Evolutionary conservation across 805 yeast species (phyloP), one percentile per base, ranked within the genome.

Genomic region (Spencermartinsiella europaea): DNA sequence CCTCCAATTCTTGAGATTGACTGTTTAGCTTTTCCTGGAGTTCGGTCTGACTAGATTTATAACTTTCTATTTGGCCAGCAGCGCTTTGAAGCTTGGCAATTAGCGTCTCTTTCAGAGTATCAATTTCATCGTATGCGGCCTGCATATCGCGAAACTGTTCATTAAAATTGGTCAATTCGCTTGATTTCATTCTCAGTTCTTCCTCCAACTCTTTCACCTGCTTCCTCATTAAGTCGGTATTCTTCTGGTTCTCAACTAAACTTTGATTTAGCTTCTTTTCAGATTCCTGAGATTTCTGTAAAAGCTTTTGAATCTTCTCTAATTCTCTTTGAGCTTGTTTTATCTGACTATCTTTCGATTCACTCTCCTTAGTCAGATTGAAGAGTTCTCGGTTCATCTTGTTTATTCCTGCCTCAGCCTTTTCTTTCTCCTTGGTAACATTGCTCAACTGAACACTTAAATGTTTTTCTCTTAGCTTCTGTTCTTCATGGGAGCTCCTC

Each of bases 351-450:
- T 75, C 80, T 4, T 74, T 56, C 0, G 75, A 74, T 1, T 75
- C 79, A 48, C 81, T 81, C 28, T 79, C 79, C 46, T 77, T 78
- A 0, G 80, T 74, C 37, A 88, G 68, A 40, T 75, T 75, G 63
- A 87, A 77, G 25, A 90, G 68, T 53, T 90, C 98, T 34, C 91
- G 71, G 45, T 83, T 84, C 95, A 90, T 85, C 55, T 88, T 89
- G 60, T 89, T 89, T 43, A 90, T 82, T 3, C 95, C 97, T 49
- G 79, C 82, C 57, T 90, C 96, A 1, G 91, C 85, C 52, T 76
- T 81, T 21, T 72, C 71, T 55, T 79, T 83, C 10, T 73, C 75
- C 5, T 61, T 63, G 38, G 67, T 71, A 5, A 67, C 46, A 1
- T 59, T 49, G 3, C 59, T 59, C 14, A 73, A 54, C 48, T 70